phyloP scores from a whole-genome alignment of 176 grass and related monocot genomes.

The Eragrostis curvula region DNA sequence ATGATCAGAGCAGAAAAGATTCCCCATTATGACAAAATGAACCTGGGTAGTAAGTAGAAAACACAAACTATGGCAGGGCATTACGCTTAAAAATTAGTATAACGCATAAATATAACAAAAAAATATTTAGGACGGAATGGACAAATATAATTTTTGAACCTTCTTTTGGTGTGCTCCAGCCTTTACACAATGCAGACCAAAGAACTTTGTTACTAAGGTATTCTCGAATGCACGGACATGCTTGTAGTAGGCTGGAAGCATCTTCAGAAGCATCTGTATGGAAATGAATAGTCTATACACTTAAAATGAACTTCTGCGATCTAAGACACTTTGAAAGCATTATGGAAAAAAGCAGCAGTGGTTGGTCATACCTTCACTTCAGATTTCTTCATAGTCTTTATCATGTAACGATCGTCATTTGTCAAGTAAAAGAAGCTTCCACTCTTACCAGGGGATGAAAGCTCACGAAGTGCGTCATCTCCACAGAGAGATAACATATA shows the following conservation, averaged over 20 bases:
- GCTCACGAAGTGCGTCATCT: slow-evolving; percentile 84
- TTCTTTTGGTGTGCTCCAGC: slow-evolving; percentile 78
- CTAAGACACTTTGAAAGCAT: slow-evolving; percentile 16
- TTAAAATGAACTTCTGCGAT: slow-evolving; percentile 26
- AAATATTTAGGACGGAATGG: neutral
- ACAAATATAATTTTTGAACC: slow-evolving; percentile 53
- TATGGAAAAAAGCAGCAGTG: slow-evolving; percentile 19
- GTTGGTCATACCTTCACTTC: slow-evolving; percentile 78
- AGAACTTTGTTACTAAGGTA: slow-evolving; percentile 91
- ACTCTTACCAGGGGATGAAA: slow-evolving; percentile 91
- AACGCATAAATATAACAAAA: neutral
- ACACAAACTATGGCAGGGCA: slow-evolving; percentile 27
- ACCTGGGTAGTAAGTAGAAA: slow-evolving; percentile 56
- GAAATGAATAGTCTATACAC: slow-evolving; percentile 17
- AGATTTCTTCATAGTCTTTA: slow-evolving; percentile 95
- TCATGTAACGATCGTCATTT: slow-evolving; percentile 87
- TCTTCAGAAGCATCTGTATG: slow-evolving; percentile 81
- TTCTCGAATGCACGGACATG: slow-evolving; percentile 79
- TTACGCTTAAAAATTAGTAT: slow-evolving; percentile 15
- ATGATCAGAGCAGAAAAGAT: slow-evolving; percentile 78
- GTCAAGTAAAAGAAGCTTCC: slow-evolving; percentile 98
- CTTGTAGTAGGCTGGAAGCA: slow-evolving; percentile 91
- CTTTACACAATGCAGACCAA: slow-evolving; percentile 89
- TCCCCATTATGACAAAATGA: slow-evolving; percentile 93
- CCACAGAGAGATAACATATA: slow-evolving; percentile 95